phyloP scores from a whole-genome alignment of 805 yeast genomes.

The Candida suzukii region DNA sequence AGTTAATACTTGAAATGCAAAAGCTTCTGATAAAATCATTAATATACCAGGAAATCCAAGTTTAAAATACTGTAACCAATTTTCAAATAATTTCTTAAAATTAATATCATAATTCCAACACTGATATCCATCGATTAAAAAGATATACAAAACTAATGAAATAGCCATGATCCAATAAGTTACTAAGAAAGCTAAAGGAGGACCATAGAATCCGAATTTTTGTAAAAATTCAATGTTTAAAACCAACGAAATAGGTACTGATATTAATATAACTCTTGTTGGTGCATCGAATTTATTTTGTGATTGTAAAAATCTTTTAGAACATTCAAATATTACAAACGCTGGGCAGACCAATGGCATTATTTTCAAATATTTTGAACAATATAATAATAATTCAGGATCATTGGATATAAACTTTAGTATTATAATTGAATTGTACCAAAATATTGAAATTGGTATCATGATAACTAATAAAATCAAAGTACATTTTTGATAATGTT shows the following conservation, averaged over 20 bases:
- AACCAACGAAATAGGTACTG: constrained; percentile 60
- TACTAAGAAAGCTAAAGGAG: constrained; percentile 61
- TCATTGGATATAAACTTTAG: constrained; percentile 38
- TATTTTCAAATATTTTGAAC: constrained; percentile 45
- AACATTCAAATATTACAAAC: constrained; percentile 57
- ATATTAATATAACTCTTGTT: constrained; percentile 55
- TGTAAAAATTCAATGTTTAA: constrained; percentile 55
- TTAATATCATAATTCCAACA: constrained; percentile 47
- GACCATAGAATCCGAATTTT: constrained; percentile 61
- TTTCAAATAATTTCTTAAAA: constrained; percentile 25
- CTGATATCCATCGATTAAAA: constrained; percentile 51
- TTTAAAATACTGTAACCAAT: constrained; percentile 36
- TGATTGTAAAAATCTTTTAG: constrained; percentile 65
- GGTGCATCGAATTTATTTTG: constrained; percentile 75
- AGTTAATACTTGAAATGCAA: constrained; percentile 47
- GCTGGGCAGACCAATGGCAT: constrained; percentile 62
- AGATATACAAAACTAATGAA: constrained; percentile 44
- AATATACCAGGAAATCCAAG: constrained; percentile 46
- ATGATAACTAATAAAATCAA: constrained; percentile 39
- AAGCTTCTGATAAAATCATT: constrained; percentile 51
- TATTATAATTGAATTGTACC: constrained; percentile 47
- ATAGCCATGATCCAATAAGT: constrained; percentile 66
- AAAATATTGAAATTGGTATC: constrained; percentile 49
- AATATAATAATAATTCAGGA: constrained; percentile 34
- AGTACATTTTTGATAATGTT: constrained; percentile 59